Base-by-base conservation (phyloP, 768 basidiomycete genomes). In the Phylloporus rhodoxanthus region DNA sequence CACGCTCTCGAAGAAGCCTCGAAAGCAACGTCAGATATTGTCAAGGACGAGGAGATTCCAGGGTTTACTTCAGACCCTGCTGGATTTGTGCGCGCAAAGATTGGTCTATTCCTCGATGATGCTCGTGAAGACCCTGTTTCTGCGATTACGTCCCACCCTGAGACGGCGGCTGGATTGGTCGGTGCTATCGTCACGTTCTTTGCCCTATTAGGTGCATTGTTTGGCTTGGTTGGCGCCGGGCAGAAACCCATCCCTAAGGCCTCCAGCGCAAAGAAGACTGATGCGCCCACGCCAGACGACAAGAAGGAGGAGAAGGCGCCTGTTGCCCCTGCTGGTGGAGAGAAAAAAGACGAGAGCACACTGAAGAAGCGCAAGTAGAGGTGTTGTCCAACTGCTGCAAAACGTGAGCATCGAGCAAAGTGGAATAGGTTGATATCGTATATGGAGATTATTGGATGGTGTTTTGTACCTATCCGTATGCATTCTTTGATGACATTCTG, bases 81-180 rank as follows among this genome's bases (percentile, higher is more conserved):
- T 59, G 82, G 74, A 51, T 93, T 85, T 74, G 76, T 92, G 62
- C 88, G 91, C 65, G 71, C 75, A 59, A 85, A 85, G 72, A 78
- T 85, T 40, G 75, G 85, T 61, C 74, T 76, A 45, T 99, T 99
- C 78, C 69, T 94, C 54, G 86, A 88, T 43, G 72, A 80, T 51
- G 86, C 80, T 56, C 82, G 82, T 65, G 66, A 76, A 40, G 83
- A 95, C 68, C 93, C 91, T 23, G 61, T 91, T 45, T 68, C 69
- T 21, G 94, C 96, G 36, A 78, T 97, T 78, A 89, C 86, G 76
- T 74, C 85, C 33, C 83, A 93, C 64, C 93, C 94, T 41, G 86
- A 93, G 70, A 89, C 89, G 45, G 91, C 84, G 58, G 85, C 77
- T 40, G 88, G 82, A 53, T 75, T 97, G 57, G 75, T 74, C 52